Base-by-base conservation (phyloP, 495 filamentous ascomycete species). In the Barbatosphaeria neglecta region DNA sequence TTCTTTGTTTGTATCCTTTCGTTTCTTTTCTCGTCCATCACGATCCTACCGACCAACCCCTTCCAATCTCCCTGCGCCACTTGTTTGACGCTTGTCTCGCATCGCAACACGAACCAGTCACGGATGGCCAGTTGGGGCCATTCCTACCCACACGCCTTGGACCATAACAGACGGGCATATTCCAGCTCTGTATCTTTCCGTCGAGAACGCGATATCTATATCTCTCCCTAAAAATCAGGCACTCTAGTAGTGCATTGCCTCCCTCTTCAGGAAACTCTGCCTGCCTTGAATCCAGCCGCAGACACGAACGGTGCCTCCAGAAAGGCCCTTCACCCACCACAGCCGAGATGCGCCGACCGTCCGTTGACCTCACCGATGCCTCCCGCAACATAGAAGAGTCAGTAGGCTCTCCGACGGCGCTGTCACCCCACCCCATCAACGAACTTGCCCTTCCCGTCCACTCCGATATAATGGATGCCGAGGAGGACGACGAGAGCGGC, bases 371-470 rank as follows among this genome's bases (percentile, higher is more conserved):
- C 47, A 58, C 60, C 55, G 69, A 72, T 43, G 64, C 68, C 23
- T 60, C 62, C 49, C 61, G 63, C 49, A 70, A 68, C 45, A 48
- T 69, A 39, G 68, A 69, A 24, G 68, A 72, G 42, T 72, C 69
- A 2, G 48, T 64, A 20, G 64, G 66, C 24, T 42, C 57, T 0
- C 56, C 65, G 8, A 56, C 69, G 19, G 50, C 63, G 27, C 54
- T 48, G 31, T 54, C 54, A 15, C 48, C 61, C 48, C 61, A 64
- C 24, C 49, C 57, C 19, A 45, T 55, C 24, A 28, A 60, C 50
- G 64, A 66, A 50, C 57, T 65, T 48, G 45, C 64, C 22, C 45
- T 64, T 10, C 55, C 58, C 23, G 53, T 61, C 0, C 49, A 62
- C 25, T 59, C 64, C 45, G 66, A 76, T 33, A 59, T 65, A 6